A percentile compares a stretch with the other conserved stretches of the same genome.
phyloP scores from a whole-genome alignment of 2,329 filamentous ascomycete species.

The Dactylellina sp. region DNA sequence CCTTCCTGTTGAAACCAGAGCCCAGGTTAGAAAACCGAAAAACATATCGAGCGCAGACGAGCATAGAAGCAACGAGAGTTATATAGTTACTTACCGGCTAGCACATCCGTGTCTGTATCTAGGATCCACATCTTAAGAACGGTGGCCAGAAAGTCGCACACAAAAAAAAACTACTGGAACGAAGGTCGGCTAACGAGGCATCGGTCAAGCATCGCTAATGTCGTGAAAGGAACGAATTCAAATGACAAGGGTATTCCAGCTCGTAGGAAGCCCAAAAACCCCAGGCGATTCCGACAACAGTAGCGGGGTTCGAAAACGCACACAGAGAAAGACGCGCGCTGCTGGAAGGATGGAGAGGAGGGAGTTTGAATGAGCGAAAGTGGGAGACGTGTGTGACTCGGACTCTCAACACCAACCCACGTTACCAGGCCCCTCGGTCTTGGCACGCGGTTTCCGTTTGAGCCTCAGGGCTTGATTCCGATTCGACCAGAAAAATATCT shows the following conservation, averaged over 20 bases:
- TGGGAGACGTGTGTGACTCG: constrained; percentile 46
- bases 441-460: constrained; percentile 7
- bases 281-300: constrained; percentile 3
- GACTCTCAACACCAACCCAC: constrained; percentile 47
- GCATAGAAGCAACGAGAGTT: no score
- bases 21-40: constrained; percentile 34
- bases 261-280: not conserved
- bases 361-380: not conserved
- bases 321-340: constrained; percentile 4
- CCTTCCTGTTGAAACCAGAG: constrained; percentile 68
- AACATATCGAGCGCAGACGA: not conserved
- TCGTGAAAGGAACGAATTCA: not conserved
- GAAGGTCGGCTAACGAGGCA: not conserved
- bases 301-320: constrained; percentile 2
- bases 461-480: constrained; percentile 15
- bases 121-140: constrained; percentile 43
- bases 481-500: constrained; percentile 10
- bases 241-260: not conserved
- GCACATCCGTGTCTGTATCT: constrained; percentile 44
- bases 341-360: constrained; percentile 24
- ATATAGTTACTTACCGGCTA: constrained; percentile 34
- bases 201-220: constrained; percentile 9
- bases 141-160: not conserved
- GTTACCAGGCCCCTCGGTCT: constrained; percentile 22
- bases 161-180: not conserved